Conservation (phyloP, 1,139 yeast species). For the Eremothecium coryli region DNA sequence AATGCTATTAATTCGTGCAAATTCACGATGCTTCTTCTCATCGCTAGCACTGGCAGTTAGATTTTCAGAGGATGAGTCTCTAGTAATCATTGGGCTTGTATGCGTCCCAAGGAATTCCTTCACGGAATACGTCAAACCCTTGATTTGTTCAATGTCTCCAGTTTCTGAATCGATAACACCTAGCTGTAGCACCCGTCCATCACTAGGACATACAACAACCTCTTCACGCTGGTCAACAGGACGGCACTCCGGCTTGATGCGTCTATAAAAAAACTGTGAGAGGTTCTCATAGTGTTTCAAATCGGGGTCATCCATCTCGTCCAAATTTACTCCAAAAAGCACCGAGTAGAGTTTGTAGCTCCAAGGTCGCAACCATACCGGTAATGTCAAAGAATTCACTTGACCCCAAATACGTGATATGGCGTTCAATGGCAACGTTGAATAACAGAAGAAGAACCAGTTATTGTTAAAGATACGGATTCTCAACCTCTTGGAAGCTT, state of each 20-base stretch:
- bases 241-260: slow-evolving; percentile 67
- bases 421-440: slow-evolving; percentile 85
- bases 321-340: slow-evolving; percentile 79
- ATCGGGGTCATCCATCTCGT: slow-evolving; percentile 82
- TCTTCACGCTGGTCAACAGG: slow-evolving; percentile 58
- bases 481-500: slow-evolving; percentile 36
- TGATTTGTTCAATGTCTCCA: slow-evolving; percentile 92
- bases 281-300: slow-evolving; percentile 65
- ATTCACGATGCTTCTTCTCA: slow-evolving; percentile 58
- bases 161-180: slow-evolving; percentile 62
- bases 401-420: slow-evolving; percentile 92
- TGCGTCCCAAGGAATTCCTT: slow-evolving; percentile 77
- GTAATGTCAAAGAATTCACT: slow-evolving; percentile 72
- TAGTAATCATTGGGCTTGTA: slow-evolving; percentile 25
- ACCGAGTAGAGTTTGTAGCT: slow-evolving; percentile 70
- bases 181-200: slow-evolving; percentile 79
- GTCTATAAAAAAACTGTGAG: slow-evolving; percentile 86
- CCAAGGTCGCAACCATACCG: slow-evolving; percentile 81
- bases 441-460: slow-evolving; percentile 83
- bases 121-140: slow-evolving; percentile 88
- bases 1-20: slow-evolving; percentile 72
- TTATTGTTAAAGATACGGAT: slow-evolving; percentile 40
- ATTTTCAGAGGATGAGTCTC: slow-evolving; percentile 24
- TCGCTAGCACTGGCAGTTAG: slow-evolving; percentile 20
- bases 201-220: slow-evolving; percentile 77